Evolutionary conservation across 495 filamentous ascomycete species (phyloP), one percentile per base, ranked within the genome.

Genomic region (Podospora tetraspora): DNA sequence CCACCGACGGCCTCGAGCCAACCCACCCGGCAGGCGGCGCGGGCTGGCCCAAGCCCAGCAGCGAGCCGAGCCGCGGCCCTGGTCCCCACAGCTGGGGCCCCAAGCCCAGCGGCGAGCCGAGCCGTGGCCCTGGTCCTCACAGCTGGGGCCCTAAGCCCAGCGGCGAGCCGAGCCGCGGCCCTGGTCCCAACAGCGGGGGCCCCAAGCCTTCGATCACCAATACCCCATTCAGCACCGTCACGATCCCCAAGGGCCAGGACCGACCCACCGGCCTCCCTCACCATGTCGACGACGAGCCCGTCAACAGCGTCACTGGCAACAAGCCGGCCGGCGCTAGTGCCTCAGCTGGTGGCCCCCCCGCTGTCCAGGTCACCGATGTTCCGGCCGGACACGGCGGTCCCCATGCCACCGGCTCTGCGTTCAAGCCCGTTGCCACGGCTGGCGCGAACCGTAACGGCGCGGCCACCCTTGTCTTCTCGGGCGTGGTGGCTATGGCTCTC

Each of bases 51-150:
- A 65, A 79, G 62, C 66, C 72, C 10, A 74, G 66, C 30, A 66
- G 24, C 52, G 52, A 27, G 16, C 23, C 32, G 19, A 30, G 60
- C 12, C 37, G 24, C n/a, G 43, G 13, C 58, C 12, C 61, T 12
- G 64, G 61, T 43, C 56, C 22, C 74, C 66, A 78, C 76, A 80
- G 79, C 60, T 67, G 78, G 59, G 80, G 74, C 68, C 79, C 79
- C 27, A 68, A 79, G 64, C 67, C 72, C 10, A 71, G 66, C 29
- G 67, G 21, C 59, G 61, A 29, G 16, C 23, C 30, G 16, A 29
- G 59, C 11, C 34, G 13, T n/a, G 43, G 13, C 29, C 19, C 61
- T 12, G 64, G 61, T 59, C 56, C 22, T 11, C 34, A 58, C 19
- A 22, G 10, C 29, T 7, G 23, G 11, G 22, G 58, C 29, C 64